phyloP scores from a whole-genome alignment of 148 eudicot species.

The Chenopodium suecicum region DNA sequence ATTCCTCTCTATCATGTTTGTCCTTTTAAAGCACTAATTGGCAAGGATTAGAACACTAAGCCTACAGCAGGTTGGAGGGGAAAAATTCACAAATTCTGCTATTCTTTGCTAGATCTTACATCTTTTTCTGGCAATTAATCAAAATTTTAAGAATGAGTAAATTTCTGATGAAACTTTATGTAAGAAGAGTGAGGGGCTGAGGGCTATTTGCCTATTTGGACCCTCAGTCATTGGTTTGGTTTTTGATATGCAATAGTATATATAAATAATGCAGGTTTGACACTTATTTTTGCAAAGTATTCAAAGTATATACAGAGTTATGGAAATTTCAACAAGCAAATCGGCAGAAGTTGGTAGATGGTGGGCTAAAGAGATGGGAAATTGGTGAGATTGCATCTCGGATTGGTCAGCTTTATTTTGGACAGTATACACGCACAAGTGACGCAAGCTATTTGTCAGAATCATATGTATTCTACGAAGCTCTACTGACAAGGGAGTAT shows the following conservation, averaged over 20 bases:
- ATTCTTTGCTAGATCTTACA: background rate
- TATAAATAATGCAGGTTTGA: constrained; percentile 53
- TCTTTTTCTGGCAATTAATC: too few species aligned
- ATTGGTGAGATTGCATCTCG: constrained; percentile 96
- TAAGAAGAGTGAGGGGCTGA: background rate
- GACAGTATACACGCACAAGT: constrained; percentile 92
- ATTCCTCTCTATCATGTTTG: too few species aligned
- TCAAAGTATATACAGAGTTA: constrained; percentile 80
- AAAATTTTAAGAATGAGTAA: too few species aligned
- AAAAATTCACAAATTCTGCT: too few species aligned
- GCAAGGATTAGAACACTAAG: too few species aligned
- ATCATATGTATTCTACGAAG: constrained; percentile 90
- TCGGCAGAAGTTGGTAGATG: constrained; percentile 83
- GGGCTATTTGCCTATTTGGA: background rate
- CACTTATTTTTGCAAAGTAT: constrained; percentile 81
- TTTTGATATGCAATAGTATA: background rate
- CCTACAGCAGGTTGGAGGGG: too few species aligned
- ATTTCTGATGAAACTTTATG: background rate
- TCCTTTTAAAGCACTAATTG: too few species aligned
- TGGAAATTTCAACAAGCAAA: constrained; percentile 98
- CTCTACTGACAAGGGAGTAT: constrained; percentile 82
- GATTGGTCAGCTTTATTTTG: constrained; percentile 90
- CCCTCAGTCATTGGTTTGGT: background rate
- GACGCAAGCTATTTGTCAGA: constrained; percentile 81
- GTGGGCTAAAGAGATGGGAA: constrained; percentile 93